Percentiles rank a stretch among this genome's conserved stretches.
Evolutionary conservation across 1,284 basidiomycete species (phyloP).

Genomic region (Gomphus bonarii): DNA sequence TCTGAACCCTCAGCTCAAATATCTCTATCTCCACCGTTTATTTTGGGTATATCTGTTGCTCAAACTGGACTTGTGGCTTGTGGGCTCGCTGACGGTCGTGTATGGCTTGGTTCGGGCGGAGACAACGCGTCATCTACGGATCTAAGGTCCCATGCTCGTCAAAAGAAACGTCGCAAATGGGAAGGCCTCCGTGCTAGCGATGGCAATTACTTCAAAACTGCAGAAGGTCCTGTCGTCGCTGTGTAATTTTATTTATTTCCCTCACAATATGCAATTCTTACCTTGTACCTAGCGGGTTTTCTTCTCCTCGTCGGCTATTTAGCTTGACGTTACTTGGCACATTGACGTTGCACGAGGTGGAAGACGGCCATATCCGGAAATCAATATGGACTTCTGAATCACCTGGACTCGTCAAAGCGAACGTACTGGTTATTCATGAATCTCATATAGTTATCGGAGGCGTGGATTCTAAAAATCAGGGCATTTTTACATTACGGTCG

Average conservation of each 20-base stretch:
- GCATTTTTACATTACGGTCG: not conserved
- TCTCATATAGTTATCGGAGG: conserved; percentile 6
- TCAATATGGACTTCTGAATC: conserved; percentile 1
- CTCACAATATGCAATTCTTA: not conserved
- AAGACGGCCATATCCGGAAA: not conserved
- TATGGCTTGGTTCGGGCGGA: conserved; percentile 60
- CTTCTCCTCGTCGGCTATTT: not conserved
- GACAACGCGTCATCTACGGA: conserved; percentile 32
- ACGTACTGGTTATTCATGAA: not conserved
- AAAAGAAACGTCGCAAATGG: conserved; percentile 59
- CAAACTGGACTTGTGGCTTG: conserved; percentile 50
- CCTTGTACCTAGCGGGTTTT: conserved; percentile 4
- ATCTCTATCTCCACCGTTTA: conserved; percentile 61
- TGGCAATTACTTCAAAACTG: conserved; percentile 38
- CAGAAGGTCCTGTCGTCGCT: conserved; percentile 60
- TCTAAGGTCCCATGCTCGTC: conserved; percentile 21
- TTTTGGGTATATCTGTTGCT: conserved; percentile 50
- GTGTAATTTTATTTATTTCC: conserved; percentile 32
- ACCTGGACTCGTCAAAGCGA: conserved; percentile 6
- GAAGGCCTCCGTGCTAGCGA: conserved; percentile 46
- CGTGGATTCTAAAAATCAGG: not conserved
- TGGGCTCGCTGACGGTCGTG: conserved; percentile 61
- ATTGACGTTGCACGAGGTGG: conserved; percentile 2
- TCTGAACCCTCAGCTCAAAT: conserved; percentile 33
- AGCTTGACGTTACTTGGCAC: conserved; percentile 6